phyloP scores from a whole-genome alignment of 2,329 filamentous ascomycete species.

The Graphiopsis chlorocephala region DNA sequence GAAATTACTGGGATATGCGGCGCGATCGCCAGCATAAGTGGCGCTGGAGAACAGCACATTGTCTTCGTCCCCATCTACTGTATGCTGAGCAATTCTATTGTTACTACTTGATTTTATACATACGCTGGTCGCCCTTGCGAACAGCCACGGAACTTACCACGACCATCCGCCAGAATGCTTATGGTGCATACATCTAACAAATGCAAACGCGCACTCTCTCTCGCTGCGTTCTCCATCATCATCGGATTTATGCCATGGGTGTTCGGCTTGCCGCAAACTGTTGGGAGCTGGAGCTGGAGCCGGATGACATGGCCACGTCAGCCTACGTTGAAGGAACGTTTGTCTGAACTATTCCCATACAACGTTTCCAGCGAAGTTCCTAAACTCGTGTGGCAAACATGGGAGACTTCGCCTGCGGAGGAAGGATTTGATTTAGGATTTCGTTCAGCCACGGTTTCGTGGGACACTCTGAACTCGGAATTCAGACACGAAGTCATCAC shows the following conservation, averaged over 20 bases:
- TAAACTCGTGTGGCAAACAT: conserved; percentile 98
- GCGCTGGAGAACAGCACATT: background rate
- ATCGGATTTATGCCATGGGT: background rate
- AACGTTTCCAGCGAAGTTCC: conserved; percentile 85
- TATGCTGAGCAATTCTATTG: background rate
- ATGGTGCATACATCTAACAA: background rate
- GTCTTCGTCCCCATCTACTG: background rate
- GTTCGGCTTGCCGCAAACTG: background rate
- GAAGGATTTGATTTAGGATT: conserved; percentile 70
- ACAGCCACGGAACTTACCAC: background rate
- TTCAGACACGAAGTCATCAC: conserved; percentile 97
- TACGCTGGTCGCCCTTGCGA: background rate
- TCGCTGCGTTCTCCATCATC: background rate
- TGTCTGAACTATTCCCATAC: conserved; percentile 92
- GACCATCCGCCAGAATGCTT: background rate
- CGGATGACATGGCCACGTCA: background rate
- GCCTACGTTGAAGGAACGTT: conserved; percentile 65
- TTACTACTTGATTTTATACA: background rate
- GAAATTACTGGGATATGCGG: too few species aligned
- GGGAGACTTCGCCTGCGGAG: conserved; percentile 81
- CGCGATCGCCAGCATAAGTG: background rate
- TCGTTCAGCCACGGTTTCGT: conserved; percentile 80
- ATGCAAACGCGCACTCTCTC: background rate
- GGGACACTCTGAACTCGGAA: conserved; percentile 79
- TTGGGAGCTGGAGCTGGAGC: background rate